phyloP scores from a whole-genome alignment of 805 yeast species.

The Zygosaccharomyces bisporus region DNA sequence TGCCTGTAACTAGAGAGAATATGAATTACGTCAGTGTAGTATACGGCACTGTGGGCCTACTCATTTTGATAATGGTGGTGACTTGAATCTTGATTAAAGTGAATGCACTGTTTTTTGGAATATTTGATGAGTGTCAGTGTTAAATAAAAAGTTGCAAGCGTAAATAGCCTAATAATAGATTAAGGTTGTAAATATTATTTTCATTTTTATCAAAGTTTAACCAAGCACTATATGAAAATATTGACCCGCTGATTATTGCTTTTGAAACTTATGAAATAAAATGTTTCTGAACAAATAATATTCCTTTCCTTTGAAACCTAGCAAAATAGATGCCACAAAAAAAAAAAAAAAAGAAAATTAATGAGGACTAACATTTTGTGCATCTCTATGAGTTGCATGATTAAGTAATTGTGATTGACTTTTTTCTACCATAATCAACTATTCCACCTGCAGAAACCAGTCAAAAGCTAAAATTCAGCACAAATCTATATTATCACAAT shows the following conservation, averaged over 20 bases:
- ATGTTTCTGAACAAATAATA: not conserved
- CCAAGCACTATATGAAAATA: not conserved
- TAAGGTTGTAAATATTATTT: not conserved
- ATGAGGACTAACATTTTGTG: no score
- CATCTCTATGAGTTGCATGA: no score
- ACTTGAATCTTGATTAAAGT: not conserved
- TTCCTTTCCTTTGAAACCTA: no score
- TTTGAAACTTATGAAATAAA: not conserved
- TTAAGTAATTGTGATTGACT: no score
- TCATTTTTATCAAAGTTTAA: no score
- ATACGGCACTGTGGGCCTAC: conserved; percentile 28
- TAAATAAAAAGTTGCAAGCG: not conserved
- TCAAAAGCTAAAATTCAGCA: no score
- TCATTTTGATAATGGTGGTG: conserved; percentile 1
- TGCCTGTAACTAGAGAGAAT: conserved; percentile 48
- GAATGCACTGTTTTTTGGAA: not conserved
- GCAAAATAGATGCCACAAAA: no score
- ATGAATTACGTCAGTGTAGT: conserved; percentile 57
- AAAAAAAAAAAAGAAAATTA: no score
- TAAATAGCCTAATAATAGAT: not conserved
- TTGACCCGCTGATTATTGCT: not conserved
- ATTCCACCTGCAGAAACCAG: no score
- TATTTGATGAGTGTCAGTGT: not conserved
- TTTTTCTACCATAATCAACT: no score
- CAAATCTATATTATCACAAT: no score